Base-by-base conservation (phyloP, 805 yeast species). In the Candida xyloterini region DNA sequence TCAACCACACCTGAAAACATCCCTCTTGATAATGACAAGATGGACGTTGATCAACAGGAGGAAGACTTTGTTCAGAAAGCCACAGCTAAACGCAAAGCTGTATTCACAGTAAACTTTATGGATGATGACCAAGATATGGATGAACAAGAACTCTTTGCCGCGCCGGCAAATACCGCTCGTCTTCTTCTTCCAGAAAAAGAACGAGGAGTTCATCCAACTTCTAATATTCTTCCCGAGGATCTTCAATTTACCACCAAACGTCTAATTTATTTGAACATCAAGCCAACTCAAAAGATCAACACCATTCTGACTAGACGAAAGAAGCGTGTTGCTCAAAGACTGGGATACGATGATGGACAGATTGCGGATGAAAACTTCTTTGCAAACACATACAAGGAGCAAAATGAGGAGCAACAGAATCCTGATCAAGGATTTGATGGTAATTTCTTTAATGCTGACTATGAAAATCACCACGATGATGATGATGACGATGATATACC, bases 321-420 rank as follows among this genome's bases (percentile, higher is more conserved):
- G 53, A 46, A 48, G 46, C 40, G 32, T 10, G 32, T 46, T 8
- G 43, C 42, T 2, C 51, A 36, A 29, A 38, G 32, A 34, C 33
- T 27, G 10, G 43, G 50, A 10, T 50, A 38, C 11, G 63, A 59
- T 1, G 57, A 51, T 10, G 57, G 59, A 9, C 67, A 68, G 21
- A 68, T 68, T 15, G 64, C 79, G 0, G 78, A 76, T 48, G 77
- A 74, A 46, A 65, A 65, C 31, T 76, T 55, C 54, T 76, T 74
- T 61, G 81, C 81, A 1, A 63, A 68, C 26, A 66, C 70, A 22
- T 74, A 68, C 35, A 59, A 64, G 27, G 67, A 62, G 25, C 68
- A 62, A 24, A 51, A 28, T 10, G 50, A 24, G 24, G 50, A 40
- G 31, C 38, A 10, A 5, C 23, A 25, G 33, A 45, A 40, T 13